Evolutionary conservation across 2,329 filamentous ascomycete genomes (phyloP).

Genomic region (Fusarium gaditjirri): DNA sequence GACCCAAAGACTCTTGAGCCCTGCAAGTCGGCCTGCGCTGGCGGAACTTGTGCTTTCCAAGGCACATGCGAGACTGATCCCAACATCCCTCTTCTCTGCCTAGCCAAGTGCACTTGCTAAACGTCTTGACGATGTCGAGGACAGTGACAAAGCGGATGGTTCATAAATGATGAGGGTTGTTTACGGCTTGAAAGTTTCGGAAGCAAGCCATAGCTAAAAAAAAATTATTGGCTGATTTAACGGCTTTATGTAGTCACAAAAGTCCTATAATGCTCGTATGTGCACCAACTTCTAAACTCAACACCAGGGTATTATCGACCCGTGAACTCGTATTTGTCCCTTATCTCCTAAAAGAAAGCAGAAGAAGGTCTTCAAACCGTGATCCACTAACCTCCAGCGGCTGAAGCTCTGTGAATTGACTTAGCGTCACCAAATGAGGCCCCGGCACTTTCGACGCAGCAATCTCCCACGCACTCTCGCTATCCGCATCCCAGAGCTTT

Average conservation of each 20-base stretch:
- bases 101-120: conserved; percentile 6
- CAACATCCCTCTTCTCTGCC: not conserved
- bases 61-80: not conserved
- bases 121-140: not conserved
- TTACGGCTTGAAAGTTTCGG: accelerated
- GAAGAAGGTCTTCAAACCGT: conserved; percentile 1
- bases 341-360: not conserved
- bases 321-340: accelerated
- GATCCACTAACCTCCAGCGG: accelerated
- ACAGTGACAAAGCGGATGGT: accelerated
- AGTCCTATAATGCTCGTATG: accelerated
- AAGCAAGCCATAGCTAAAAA: accelerated
- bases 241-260: not conserved
- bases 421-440: not conserved
- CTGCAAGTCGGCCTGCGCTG: conserved; percentile 10
- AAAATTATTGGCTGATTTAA: not conserved
- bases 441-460: accelerated
- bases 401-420: not conserved
- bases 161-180: not conserved
- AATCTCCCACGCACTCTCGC: not conserved
- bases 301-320: accelerated
- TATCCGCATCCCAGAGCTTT: not conserved
- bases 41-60: conserved; percentile 1
- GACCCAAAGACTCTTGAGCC: conserved; percentile 25
- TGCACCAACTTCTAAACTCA: accelerated